These are phyloP conservation scores for Miamiensis avidus DNA, from an alignment of 169 alveolate genomes.

Conservation along the genomic window DNA sequence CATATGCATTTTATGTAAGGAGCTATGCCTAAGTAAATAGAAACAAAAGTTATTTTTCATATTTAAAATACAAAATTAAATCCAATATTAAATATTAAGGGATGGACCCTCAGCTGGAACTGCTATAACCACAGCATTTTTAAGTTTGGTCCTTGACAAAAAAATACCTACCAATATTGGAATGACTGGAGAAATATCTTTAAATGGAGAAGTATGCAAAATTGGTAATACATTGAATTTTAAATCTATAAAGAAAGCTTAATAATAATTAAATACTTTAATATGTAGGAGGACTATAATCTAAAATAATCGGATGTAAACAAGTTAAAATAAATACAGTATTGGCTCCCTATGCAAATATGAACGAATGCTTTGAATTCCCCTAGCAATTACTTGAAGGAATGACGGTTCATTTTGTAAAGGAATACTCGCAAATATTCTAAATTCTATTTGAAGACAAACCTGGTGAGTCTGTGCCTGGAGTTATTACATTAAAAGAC, in stretches of 20 bases:
- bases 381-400: conserved; percentile 37
- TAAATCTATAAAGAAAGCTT: neutral
- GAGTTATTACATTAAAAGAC: conserved; percentile 17
- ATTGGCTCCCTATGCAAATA: conserved; percentile 33
- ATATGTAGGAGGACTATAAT: conserved; percentile 31
- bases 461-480: conserved; percentile 6
- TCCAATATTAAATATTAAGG: neutral
- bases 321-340: conserved; percentile 22
- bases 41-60: too few species aligned
- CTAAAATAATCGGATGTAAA: conserved; percentile 36
- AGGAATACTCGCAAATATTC: conserved; percentile 29
- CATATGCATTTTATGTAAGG: conserved; percentile 73
- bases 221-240: conserved; percentile 47
- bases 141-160: conserved; percentile 40
- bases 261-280: neutral
- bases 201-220: conserved; percentile 64
- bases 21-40: conserved; percentile 60
- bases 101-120: conserved; percentile 81
- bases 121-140: conserved; percentile 62
- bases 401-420: conserved; percentile 38
- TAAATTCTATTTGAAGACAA: conserved; percentile 31
- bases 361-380: conserved; percentile 34
- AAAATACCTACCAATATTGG: conserved; percentile 56
- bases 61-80: too few species aligned
- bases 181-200: conserved; percentile 73